Percentiles rank a stretch among this genome's conserved stretches.
Conservation (phyloP, 805 yeast species). For the Maudiozyma serrabonitensis region DNA sequence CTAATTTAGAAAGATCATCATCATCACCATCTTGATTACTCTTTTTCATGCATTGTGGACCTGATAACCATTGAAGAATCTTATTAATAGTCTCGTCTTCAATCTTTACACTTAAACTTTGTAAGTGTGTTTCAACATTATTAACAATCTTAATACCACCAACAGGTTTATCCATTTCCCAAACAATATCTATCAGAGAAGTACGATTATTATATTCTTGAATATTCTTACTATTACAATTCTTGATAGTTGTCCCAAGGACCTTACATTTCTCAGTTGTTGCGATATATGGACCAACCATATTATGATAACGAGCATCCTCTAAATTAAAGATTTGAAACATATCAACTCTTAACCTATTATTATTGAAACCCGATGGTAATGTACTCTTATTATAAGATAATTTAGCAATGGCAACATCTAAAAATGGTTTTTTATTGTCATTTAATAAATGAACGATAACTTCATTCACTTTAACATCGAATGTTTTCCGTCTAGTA, state of each 20-base stretch:
- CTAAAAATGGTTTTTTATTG: conserved; percentile 54
- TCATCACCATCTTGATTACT: background rate
- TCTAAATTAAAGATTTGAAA: conserved; percentile 64
- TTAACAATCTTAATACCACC: conserved; percentile 86
- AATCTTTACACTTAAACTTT: conserved; percentile 61
- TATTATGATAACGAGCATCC: conserved; percentile 56
- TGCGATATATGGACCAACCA: conserved; percentile 43
- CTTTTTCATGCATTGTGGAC: background rate
- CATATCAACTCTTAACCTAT: conserved; percentile 47
- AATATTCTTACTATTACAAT: conserved; percentile 2
- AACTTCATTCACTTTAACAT: conserved; percentile 57
- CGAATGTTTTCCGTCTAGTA: conserved; percentile 34
- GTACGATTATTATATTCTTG: conserved; percentile 9
- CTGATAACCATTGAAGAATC: conserved; percentile 50
- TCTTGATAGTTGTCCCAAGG: background rate
- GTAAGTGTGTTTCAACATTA: conserved; percentile 46
- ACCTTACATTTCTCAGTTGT: background rate
- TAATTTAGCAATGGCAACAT: conserved; percentile 54
- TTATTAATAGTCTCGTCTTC: conserved; percentile 62
- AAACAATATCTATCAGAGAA: conserved; percentile 38
- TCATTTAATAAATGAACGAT: conserved; percentile 61
- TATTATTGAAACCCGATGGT: conserved; percentile 57
- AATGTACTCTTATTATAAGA: conserved; percentile 52
- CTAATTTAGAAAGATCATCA: background rate
- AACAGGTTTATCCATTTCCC: conserved; percentile 80